Percentiles rank a stretch among this genome's conserved stretches.
Conservation (phyloP, 2,329 filamentous ascomycete genomes). For the Hypoxylon sp. region DNA sequence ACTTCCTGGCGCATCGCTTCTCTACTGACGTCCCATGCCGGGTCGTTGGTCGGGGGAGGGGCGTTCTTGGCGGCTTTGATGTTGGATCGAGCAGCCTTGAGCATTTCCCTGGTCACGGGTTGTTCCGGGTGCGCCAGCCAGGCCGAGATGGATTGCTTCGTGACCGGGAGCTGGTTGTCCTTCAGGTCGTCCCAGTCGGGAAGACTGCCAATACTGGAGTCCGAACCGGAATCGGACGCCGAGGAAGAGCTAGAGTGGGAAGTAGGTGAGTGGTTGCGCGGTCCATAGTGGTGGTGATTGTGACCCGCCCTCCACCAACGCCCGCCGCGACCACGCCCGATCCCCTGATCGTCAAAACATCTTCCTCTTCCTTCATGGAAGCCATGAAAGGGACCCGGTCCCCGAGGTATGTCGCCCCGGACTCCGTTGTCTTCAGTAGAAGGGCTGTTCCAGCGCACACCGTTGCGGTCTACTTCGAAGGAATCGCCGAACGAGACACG, state of each 20-base stretch:
- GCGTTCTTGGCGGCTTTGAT: conserved; percentile 59
- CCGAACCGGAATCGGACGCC: conserved; percentile 54
- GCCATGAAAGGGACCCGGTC: conserved; percentile 12
- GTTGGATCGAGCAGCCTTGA: conserved; percentile 60
- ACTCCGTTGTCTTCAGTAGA: conserved; percentile 52
- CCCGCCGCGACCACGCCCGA: conserved; percentile 30
- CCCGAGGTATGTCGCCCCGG: conserved; percentile 5
- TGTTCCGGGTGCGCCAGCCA: conserved; percentile 68
- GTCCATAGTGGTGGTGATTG: conserved; percentile 14
- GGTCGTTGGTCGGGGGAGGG: conserved; percentile 18
- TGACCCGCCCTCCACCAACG: conserved; percentile 19
- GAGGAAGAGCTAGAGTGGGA: conserved; percentile 52
- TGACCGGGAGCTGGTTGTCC: conserved; percentile 64
- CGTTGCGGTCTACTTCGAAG: conserved; percentile 62
- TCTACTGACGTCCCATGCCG: conserved; percentile 16
- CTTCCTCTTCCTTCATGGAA: conserved; percentile 14
- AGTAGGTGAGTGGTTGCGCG: conserved; percentile 24
- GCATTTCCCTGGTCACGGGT: conserved; percentile 62
- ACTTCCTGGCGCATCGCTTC: conserved; percentile 51
- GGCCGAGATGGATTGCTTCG: conserved; percentile 60
- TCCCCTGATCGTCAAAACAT: conserved; percentile 21
- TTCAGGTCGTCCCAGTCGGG: conserved; percentile 67
- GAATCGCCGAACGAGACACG: conserved; percentile 60
- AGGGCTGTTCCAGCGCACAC: conserved; percentile 63
- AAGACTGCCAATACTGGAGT: conserved; percentile 66